Evolutionary conservation across 2,329 filamentous ascomycete species (phyloP).

Genomic region (Amesomyces nigricolor): DNA sequence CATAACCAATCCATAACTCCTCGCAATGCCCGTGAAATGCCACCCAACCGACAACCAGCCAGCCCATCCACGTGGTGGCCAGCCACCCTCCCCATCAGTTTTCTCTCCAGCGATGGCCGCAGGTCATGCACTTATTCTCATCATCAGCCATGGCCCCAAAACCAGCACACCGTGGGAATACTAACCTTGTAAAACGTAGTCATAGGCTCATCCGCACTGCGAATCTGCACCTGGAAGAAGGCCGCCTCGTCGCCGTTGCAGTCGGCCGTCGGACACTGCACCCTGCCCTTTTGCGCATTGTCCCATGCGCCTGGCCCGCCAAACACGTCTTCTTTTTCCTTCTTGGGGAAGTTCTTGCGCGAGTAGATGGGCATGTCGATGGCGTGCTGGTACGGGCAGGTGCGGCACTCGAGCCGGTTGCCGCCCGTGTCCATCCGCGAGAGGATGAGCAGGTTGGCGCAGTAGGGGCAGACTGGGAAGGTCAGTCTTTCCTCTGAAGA

Average conservation of each 20-base stretch:
- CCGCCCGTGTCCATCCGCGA: conserved; percentile 49
- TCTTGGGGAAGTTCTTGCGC: conserved; percentile 78
- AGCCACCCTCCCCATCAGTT: conserved; percentile 38
- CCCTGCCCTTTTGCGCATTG: conserved; percentile 78
- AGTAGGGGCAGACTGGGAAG: conserved; percentile 67
- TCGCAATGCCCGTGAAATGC: conserved; percentile 23
- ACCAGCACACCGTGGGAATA: background rate
- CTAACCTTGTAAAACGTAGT: conserved; percentile 86
- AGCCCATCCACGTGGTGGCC: background rate
- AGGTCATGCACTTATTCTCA: conserved; percentile 58
- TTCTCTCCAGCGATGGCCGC: conserved; percentile 61
- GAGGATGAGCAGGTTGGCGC: conserved; percentile 78
- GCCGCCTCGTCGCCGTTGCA: conserved; percentile 83
- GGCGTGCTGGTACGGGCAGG: conserved; percentile 86
- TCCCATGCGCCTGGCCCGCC: conserved; percentile 85
- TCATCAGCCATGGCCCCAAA: background rate
- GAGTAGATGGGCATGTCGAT: conserved; percentile 73
- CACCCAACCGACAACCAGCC: background rate
- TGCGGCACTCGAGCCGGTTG: conserved; percentile 92
- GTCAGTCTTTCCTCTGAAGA: background rate
- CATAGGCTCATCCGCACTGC: conserved; percentile 97
- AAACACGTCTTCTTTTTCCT: conserved; percentile 84
- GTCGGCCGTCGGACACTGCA: conserved; percentile 73
- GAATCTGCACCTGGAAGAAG: conserved; percentile 95
- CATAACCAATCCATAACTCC: conserved; percentile 25